Base-by-base conservation (phyloP, 2,329 filamentous ascomycete genomes). In the Exophiala oligosperma region DNA sequence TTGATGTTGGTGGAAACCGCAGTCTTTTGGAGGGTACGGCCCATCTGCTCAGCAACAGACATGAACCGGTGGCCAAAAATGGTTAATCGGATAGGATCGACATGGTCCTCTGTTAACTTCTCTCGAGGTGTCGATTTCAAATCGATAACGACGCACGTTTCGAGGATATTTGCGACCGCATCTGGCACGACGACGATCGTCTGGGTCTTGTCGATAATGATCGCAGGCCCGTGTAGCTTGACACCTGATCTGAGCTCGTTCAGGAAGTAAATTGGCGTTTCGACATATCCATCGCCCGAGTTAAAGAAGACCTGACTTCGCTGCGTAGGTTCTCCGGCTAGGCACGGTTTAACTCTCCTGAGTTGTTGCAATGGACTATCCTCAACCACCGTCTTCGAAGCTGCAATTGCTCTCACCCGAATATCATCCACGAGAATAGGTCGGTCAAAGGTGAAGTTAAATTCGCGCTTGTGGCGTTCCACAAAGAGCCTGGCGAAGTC, bases 351-450 rank as follows among this genome's bases (percentile, higher is more conserved):
- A 3, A 51, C 53, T n/a, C 41, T 48, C 40, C 52, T 56, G 8
- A 61, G 32, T 38, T 59, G 48, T 2, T 37, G 4, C 2, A 40
- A 95, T 95, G 72, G 92, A 96, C 0, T 95, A 89, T 51, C 85
- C 77, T 3, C 84, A 81, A 2, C 74, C 5, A 44, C 37, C 17
- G 11, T 32, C 6, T 84, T 84, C 87, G 4, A 87, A 77, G 12
- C 78, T 77, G 1, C 85, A 86, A 41, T 86, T 83, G 2, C 89
- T 89, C 93, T 84, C 2, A 93, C 90, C 49, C 92, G 86, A 2
- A 97, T 89, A 70, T 96, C 92, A 60, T 96, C 92, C 2, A 97
- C 83, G 32, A 96, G 89, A 49, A 96, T 88, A 55, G 95, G 88
- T 51, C 91, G 82, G 52, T 95, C 90, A 2, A 94, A 78, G 0